Base-by-base conservation (phyloP, 345 rosid species). In the Dimocarpus longan region DNA sequence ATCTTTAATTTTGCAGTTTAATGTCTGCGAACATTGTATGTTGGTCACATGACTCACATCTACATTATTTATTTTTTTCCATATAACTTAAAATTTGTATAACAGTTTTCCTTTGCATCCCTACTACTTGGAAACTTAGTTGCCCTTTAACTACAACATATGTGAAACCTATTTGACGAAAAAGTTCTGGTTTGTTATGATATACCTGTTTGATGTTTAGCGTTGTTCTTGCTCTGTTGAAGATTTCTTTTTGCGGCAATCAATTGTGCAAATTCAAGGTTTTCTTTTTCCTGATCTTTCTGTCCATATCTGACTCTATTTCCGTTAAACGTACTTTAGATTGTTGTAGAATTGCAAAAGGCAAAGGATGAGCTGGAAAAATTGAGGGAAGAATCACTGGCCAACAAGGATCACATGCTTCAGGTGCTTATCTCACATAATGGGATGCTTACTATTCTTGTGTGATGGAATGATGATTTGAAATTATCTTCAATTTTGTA, bases 351-450 rank as follows among this genome's bases (percentile, higher is more conserved):
- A 70, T 78, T 93, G 84, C 86, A 79, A 46, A 81, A 78, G 78
- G 87, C 92, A 3, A 90, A 85, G 85, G 91, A 94, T 77, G 98
- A 93, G 82, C 77, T 90, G 3, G 86, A 88, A 83, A 92, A 89
- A 79, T 86, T 90, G 72, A 94, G 84, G 81, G 95, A 87, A 79
- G 99, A 96, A 79, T 89, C 90, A 63, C 90, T 87, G 76, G 90
- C 93, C 80, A 89, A 88, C 88, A 90, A 88, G 86, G 93, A 88
- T 77, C 98, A 96, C 89, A 96, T 96, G 99, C 84, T 91, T 74
- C 98, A 95, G 98, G 98, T 95, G 84, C 77, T 68, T 80, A 13
- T 26, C 66, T 72, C 77, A 71, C 46, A 37, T 59, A 44, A 39
- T 74, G 60, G 68, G 48, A 44, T 56, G 5, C 70, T 66, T 79